Percentiles rank a stretch among this genome's conserved stretches.
phyloP scores from a whole-genome alignment of 163 green algal genomes.

The Chlamydomonas reinhardtii region DNA sequence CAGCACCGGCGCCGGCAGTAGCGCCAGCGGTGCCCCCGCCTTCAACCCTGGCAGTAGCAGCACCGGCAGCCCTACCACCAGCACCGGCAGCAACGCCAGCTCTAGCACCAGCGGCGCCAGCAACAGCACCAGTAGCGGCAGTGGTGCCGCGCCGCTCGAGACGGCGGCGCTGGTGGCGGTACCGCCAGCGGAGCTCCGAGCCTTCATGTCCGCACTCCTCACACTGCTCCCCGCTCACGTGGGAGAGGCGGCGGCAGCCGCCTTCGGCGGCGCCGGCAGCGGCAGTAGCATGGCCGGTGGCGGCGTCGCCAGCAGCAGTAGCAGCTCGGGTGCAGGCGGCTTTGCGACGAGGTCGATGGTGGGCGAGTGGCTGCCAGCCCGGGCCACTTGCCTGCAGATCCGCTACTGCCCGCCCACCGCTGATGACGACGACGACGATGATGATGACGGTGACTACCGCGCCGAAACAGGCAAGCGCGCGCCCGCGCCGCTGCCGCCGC shows the following conservation, averaged over 20 bases:
- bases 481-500: neutral
- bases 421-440: no score
- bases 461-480: no score
- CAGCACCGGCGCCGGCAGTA: neutral
- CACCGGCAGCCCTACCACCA: neutral
- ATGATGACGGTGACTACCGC: no score
- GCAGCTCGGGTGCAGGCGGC: no score
- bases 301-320: neutral
- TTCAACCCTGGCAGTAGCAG: neutral
- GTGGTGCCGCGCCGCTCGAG: no score
- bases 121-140: no score
- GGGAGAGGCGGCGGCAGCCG: neutral
- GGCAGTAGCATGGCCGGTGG: neutral
- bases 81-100: neutral
- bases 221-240: conserved; percentile 12
- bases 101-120: neutral
- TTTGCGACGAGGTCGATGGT: neutral
- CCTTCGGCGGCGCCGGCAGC: neutral
- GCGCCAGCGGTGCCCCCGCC: neutral
- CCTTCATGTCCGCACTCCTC: conserved; percentile 19
- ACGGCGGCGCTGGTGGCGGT: neutral
- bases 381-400: conserved; percentile 4
- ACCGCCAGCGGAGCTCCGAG: conserved; percentile 26
- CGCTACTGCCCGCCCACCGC: conserved; percentile 7
- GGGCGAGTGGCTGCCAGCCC: conserved; percentile 17